These are phyloP conservation scores for Emericellopsis atlantica DNA, from an alignment of 2,329 filamentous ascomycete species.

Conservation along the genomic window DNA sequence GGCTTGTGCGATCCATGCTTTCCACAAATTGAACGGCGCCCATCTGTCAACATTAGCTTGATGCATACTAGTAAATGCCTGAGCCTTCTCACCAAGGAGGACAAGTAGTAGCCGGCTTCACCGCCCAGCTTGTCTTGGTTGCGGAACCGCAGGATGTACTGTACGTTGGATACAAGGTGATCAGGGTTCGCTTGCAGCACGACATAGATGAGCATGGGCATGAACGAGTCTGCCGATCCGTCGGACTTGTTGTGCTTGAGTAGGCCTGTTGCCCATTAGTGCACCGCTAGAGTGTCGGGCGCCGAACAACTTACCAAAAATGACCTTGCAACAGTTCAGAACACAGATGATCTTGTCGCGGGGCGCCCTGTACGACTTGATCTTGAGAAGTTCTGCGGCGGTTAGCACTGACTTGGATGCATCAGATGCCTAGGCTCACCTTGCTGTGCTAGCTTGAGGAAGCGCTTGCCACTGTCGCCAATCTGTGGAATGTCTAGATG, in stretches of 20 bases:
- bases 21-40: slow-evolving; percentile 95
- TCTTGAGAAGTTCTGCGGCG: slow-evolving; percentile 77
- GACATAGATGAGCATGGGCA: slow-evolving; percentile 89
- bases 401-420: slow-evolving; percentile 2
- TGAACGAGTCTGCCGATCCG: slow-evolving; percentile 91
- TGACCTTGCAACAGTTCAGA: slow-evolving; percentile 97
- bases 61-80: neutral
- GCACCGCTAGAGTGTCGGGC: neutral
- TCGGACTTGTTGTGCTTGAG: slow-evolving; percentile 87
- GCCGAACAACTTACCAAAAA: slow-evolving; percentile 56
- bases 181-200: slow-evolving; percentile 91
- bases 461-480: slow-evolving; percentile 75
- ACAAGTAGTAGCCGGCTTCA: slow-evolving; percentile 97
- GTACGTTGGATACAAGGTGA: slow-evolving; percentile 91
- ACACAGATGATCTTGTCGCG: slow-evolving; percentile 98
- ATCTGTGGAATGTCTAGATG: slow-evolving; percentile 86
- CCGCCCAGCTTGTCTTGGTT: slow-evolving; percentile 95
- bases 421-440: slow-evolving; percentile 29
- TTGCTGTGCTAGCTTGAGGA: slow-evolving; percentile 81
- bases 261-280: slow-evolving; percentile 40
- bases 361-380: slow-evolving; percentile 93
- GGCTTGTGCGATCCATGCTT: slow-evolving; percentile 82
- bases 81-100: slow-evolving; percentile 57
- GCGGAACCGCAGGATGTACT: slow-evolving; percentile 92
- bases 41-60: slow-evolving; percentile 37